phyloP scores from a whole-genome alignment of 306 rosid genomes.

The Lablab purpureus region DNA sequence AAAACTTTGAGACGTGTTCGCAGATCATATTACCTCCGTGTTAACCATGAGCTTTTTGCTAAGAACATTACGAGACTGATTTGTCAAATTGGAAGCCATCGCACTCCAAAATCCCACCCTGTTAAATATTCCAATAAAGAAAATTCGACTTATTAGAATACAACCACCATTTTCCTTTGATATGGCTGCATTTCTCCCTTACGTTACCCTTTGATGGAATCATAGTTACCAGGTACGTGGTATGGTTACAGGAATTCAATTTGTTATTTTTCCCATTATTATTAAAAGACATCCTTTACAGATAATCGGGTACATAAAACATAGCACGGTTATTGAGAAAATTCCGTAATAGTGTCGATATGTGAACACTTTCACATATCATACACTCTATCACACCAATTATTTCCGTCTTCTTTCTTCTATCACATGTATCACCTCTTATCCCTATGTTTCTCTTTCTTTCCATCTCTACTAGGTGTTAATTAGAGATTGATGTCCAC shows the following conservation, averaged over 20 bases:
- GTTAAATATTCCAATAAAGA: slow-evolving; percentile 41
- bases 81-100: slow-evolving; percentile 96
- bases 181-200: neutral
- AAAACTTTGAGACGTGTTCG: slow-evolving; percentile 22
- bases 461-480: neutral
- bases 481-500: too few relatives aligned
- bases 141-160: slow-evolving; percentile 34
- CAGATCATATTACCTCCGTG: slow-evolving; percentile 60
- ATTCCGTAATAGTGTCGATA: too few relatives aligned
- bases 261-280: neutral
- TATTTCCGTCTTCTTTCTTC: neutral
- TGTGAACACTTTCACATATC: too few relatives aligned
- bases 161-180: slow-evolving; percentile 7
- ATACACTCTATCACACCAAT: neutral
- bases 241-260: neutral
- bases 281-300: neutral
- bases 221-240: neutral
- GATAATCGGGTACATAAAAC: neutral
- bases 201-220: neutral
- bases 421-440: too few relatives aligned
- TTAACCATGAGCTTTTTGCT: slow-evolving; percentile 97
- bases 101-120: slow-evolving; percentile 99
- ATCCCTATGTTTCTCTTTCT: neutral
- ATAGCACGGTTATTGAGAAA: neutral
- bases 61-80: slow-evolving; percentile 96